Conservation (phyloP, 2,329 filamentous ascomycete genomes). For the Venturia asperata region DNA sequence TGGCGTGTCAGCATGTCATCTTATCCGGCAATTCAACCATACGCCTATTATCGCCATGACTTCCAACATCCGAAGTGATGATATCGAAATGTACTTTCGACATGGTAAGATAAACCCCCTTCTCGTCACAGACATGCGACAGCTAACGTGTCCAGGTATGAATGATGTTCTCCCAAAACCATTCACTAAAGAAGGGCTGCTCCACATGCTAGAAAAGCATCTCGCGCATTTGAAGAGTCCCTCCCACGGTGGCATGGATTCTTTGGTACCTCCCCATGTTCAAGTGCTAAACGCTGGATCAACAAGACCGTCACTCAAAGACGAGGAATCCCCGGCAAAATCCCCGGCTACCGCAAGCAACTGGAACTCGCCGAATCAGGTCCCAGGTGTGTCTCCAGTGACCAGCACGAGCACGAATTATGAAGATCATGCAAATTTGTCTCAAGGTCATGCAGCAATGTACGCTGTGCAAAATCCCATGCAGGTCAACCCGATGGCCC, state of each 20-base stretch:
- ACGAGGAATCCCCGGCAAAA: constrained; percentile 55
- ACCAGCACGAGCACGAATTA: constrained; percentile 24
- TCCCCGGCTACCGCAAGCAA: constrained; percentile 54
- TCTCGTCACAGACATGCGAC: constrained; percentile 19
- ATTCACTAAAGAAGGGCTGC: constrained; percentile 77
- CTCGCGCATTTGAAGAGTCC: constrained; percentile 74
- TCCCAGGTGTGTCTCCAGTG: constrained; percentile 52
- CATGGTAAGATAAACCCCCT: constrained; percentile 60
- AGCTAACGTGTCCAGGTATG: constrained; percentile 60
- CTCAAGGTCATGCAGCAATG: constrained; percentile 30
- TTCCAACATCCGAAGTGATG: constrained; percentile 92
- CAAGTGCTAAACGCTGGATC: constrained; percentile 45
- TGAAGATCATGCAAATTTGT: constrained; percentile 31
- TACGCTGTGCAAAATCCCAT: constrained; percentile 27
- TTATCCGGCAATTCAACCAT: constrained; percentile 80
- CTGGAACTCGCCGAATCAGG: constrained; percentile 57
- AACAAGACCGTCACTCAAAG: constrained; percentile 44
- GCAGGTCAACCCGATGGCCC: constrained; percentile 23
- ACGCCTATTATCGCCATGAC: constrained; percentile 97
- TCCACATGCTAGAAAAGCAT: constrained; percentile 80
- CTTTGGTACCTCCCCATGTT: constrained; percentile 41
- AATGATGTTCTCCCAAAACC: constrained; percentile 95
- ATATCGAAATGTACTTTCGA: constrained; percentile 94
- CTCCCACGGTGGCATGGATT: constrained; percentile 28
- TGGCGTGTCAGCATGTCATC: constrained; percentile 86